Percentiles rank a stretch among this genome's conserved stretches.
phyloP scores from a whole-genome alignment of 345 rosid genomes.

The Syzygium aqueum region DNA sequence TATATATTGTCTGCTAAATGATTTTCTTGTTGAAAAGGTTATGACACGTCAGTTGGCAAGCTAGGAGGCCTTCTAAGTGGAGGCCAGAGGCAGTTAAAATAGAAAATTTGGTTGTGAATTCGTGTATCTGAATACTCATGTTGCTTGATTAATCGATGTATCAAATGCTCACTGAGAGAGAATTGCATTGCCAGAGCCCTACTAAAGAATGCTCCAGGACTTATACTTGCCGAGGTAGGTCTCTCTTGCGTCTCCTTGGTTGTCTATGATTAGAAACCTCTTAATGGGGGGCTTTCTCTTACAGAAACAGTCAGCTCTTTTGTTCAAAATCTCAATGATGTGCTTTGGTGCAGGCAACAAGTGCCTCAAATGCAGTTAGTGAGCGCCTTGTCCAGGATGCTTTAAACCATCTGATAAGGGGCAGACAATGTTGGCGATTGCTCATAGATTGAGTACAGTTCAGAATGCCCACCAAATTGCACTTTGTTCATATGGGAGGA shows the following conservation, averaged over 20 bases:
- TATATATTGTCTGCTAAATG: constrained; percentile 1
- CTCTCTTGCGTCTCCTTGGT: not conserved
- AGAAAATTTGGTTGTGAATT: not conserved
- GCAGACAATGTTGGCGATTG: constrained; percentile 75
- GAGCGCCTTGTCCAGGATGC: constrained; percentile 84
- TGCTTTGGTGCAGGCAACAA: constrained; percentile 54
- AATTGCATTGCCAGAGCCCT: constrained; percentile 86
- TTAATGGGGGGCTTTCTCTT: too few relatives aligned
- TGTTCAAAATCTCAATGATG: too few relatives aligned
- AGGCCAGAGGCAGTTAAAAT: constrained; percentile 87
- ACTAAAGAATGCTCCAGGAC: constrained; percentile 68
- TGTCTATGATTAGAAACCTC: too few relatives aligned
- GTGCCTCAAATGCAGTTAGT: constrained; percentile 84
- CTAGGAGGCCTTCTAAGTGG: constrained; percentile 86
- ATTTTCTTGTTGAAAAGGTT: constrained; percentile 45
- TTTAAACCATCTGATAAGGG: constrained; percentile 69
- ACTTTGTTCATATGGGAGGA: constrained; percentile 58
- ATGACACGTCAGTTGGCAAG: constrained; percentile 81
- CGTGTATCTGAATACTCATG: not conserved
- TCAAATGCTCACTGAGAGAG: constrained; percentile 23
- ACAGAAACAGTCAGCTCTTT: too few relatives aligned
- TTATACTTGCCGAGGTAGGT: constrained; percentile 68
- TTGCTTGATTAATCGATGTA: not conserved
- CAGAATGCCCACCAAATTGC: constrained; percentile 84
- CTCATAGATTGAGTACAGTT: constrained; percentile 83